Conservation (phyloP, 345 rosid genomes). For the Euclidium syriacum region DNA sequence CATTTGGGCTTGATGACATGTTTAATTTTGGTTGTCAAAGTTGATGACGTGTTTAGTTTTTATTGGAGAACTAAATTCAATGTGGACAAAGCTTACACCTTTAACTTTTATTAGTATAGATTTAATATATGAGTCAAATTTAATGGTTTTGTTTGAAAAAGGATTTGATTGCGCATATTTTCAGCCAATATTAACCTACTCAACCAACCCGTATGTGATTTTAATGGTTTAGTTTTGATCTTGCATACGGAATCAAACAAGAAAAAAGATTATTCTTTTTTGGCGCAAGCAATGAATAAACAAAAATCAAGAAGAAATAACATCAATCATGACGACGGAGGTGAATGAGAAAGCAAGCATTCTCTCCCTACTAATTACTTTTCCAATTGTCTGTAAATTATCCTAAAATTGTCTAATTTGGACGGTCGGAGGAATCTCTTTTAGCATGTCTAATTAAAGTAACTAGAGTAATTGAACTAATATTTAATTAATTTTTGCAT, state of each 20-base stretch:
- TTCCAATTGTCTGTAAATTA: constrained; percentile 1
- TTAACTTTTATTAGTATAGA: too few species aligned
- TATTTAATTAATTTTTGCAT: neutral
- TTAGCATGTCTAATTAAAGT: constrained; percentile 14
- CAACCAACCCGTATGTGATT: too few species aligned
- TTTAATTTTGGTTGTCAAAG: too few species aligned
- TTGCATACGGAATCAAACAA: neutral
- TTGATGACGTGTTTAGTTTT: too few species aligned
- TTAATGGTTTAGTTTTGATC: too few species aligned
- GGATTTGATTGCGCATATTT: too few species aligned
- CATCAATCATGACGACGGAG: constrained; percentile 1
- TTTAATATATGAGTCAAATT: too few species aligned
- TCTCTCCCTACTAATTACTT: constrained; percentile 10
- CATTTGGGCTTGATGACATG: too few species aligned
- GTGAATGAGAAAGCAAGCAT: constrained; percentile 18
- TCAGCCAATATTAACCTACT: too few species aligned
- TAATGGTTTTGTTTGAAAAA: too few species aligned
- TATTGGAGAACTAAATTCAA: too few species aligned
- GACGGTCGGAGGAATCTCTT: constrained; percentile 19
- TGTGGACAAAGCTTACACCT: too few species aligned
- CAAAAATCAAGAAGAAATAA: neutral
- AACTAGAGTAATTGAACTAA: constrained; percentile 1
- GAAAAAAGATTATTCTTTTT: neutral
- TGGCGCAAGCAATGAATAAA: neutral
- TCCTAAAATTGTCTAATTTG: constrained; percentile 5